Evolutionary conservation across 192 early-diverging fungal species (phyloP).

Genomic region (Podila clonocystis): DNA sequence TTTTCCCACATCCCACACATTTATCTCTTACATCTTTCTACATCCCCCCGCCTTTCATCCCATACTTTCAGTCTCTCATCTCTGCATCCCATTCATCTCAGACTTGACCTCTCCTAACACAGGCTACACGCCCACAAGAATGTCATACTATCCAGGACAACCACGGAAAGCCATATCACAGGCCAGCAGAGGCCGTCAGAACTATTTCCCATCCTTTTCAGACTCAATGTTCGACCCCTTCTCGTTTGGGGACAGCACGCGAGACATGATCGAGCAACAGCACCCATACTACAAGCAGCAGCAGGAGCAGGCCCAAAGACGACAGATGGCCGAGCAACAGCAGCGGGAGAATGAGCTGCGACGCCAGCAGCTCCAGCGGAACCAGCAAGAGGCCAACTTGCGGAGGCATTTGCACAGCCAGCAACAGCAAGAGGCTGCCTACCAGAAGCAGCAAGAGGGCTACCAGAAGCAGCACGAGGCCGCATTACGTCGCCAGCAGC

Average conservation of each 20-base stretch:
- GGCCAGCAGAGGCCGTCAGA: slow-evolving; percentile 10
- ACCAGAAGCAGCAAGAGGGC: not conserved
- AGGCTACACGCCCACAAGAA: not conserved
- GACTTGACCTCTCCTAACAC: not conserved
- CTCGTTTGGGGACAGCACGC: not conserved
- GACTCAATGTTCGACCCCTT: slow-evolving; percentile 23
- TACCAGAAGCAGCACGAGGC: not conserved
- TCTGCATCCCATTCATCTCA: not conserved
- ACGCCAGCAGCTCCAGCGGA: not conserved
- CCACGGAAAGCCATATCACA: not conserved
- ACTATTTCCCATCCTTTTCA: slow-evolving; percentile 40
- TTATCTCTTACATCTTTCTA: too few species aligned
- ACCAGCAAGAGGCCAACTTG: not conserved
- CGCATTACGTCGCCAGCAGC: not conserved
- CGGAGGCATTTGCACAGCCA: not conserved
- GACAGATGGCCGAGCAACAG: not conserved
- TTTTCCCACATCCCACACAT: not conserved
- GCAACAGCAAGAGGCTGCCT: not conserved
- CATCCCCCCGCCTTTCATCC: not conserved
- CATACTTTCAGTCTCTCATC: not conserved
- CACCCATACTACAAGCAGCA: not conserved
- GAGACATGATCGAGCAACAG: not conserved
- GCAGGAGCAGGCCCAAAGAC: slow-evolving; percentile 5
- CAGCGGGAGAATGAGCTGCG: not conserved
- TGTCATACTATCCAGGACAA: not conserved